These are phyloP conservation scores for Candida awuae DNA, from an alignment of 805 yeast genomes.

Conservation along the genomic window DNA sequence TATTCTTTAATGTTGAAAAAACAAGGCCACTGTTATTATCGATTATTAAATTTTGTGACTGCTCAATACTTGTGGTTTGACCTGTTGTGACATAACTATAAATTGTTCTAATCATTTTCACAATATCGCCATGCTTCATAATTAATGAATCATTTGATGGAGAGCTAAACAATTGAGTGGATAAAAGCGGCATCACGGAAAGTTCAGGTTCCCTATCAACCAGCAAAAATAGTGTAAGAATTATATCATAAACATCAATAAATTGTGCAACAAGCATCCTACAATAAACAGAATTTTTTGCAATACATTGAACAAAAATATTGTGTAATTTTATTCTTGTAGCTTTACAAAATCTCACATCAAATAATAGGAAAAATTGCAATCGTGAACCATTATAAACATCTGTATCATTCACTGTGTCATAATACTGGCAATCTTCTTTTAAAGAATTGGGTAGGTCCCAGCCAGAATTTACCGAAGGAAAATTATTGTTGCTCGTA, in stretches of 20 bases:
- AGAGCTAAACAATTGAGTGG: slow-evolving; percentile 84
- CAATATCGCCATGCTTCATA: slow-evolving; percentile 54
- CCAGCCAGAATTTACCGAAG: slow-evolving; percentile 36
- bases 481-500: slow-evolving; percentile 9
- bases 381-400: slow-evolving; percentile 41
- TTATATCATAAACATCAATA: slow-evolving; percentile 71
- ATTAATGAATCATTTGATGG: slow-evolving; percentile 69
- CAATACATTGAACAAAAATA: slow-evolving; percentile 54
- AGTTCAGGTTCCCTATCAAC: slow-evolving; percentile 85
- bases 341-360: slow-evolving; percentile 63
- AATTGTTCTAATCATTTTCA: slow-evolving; percentile 53
- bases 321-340: slow-evolving; percentile 53
- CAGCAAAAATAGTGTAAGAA: slow-evolving; percentile 60
- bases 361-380: slow-evolving; percentile 55
- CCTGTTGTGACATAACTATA: slow-evolving; percentile 55
- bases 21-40: slow-evolving; percentile 26
- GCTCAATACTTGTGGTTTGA: slow-evolving; percentile 22
- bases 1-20: slow-evolving; percentile 44
- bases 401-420: slow-evolving; percentile 8
- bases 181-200: slow-evolving; percentile 62
- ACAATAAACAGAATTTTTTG: slow-evolving; percentile 51
- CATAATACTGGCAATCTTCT: slow-evolving; percentile 40
- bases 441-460: slow-evolving; percentile 35
- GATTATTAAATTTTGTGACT: neutral
- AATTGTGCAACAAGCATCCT: slow-evolving; percentile 65